Evolutionary conservation across 1,139 yeast species (phyloP).

Genomic region (Candida mesenterica): DNA sequence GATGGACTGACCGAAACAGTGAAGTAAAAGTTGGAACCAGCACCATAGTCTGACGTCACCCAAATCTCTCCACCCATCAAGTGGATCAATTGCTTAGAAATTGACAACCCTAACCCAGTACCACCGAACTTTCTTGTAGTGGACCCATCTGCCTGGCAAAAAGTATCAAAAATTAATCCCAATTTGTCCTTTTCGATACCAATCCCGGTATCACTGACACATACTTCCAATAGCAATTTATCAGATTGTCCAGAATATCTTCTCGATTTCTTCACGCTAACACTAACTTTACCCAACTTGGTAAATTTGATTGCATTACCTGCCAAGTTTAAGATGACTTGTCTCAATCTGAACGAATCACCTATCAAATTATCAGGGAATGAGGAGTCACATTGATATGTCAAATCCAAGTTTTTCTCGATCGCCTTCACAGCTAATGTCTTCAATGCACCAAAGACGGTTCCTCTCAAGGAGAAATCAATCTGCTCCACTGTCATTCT

Average conservation of each 20-base stretch:
- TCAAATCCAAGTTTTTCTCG: slow-evolving; percentile 76
- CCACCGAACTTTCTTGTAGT: slow-evolving; percentile 92
- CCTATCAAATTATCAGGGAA: slow-evolving; percentile 87
- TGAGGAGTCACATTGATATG: slow-evolving; percentile 79
- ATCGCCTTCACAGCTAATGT: slow-evolving; percentile 86
- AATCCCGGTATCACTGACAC: slow-evolving; percentile 87
- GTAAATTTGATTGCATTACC: slow-evolving; percentile 90
- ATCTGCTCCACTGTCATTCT: slow-evolving; percentile 90
- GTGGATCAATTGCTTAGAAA: slow-evolving; percentile 81
- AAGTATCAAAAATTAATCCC: slow-evolving; percentile 81
- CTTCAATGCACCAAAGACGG: slow-evolving; percentile 84
- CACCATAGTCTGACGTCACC: slow-evolving; percentile 81
- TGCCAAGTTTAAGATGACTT: slow-evolving; percentile 77
- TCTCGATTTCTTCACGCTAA: slow-evolving; percentile 54
- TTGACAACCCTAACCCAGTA: slow-evolving; percentile 74
- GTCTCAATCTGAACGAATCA: slow-evolving; percentile 81
- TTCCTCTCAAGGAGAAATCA: slow-evolving; percentile 79
- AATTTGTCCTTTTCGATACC: slow-evolving; percentile 83
- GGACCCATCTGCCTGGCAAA: slow-evolving; percentile 91
- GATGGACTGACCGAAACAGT: slow-evolving; percentile 79
- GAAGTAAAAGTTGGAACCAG: slow-evolving; percentile 78
- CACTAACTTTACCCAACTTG: slow-evolving; percentile 71
- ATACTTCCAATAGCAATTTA: slow-evolving; percentile 70
- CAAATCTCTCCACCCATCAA: slow-evolving; percentile 90
- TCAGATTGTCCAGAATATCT: slow-evolving; percentile 43